Base-by-base conservation (phyloP, 1,139 yeast genomes). In the Martiniozyma asiatica region DNA sequence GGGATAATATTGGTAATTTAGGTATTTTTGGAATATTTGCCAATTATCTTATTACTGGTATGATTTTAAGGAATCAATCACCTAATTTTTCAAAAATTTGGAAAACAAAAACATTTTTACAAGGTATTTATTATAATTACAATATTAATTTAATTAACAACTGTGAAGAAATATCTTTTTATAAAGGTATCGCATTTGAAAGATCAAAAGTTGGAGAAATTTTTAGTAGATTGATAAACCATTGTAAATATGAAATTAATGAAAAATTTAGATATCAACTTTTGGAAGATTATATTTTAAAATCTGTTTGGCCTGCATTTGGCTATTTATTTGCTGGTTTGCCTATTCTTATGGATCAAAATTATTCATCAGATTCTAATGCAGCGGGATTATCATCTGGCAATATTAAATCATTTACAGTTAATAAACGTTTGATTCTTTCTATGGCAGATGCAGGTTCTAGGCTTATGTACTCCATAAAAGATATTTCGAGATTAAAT, bases 361-460 rank as follows among this genome's bases (percentile, higher is more conserved):
- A n/a, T 12, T 29, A 25, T 6, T 12, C 20, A 8, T 13, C 22
- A 21, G 35, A 36, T 40, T 51, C 53, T 33, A 66, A 59, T 42
- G 24, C 27, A 5, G 24, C 23, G 13, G 34, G 38, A 6, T 22
- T 34, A n/a, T 37, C 41, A 6, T 56, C 65, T 30, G 65, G 65
- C 36, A 76, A 74, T 45, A 84, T 87, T 85, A 76, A 84, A 45
- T 87, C 81, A 44, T 87, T 85, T 44, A 79, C 85, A 44, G 85
- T 85, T 35, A 87, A 85, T 59, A 87, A 87, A 58, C 67, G 96
- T 46, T 66, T 87, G 42, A 76, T 87, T 81, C 65, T 87, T 44
- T 78, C 92, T 5, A 65, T 87, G 50, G 95, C 96, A 1, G 97
- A 87, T 58, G 95, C 97, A 0, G 96, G 96, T 6, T 81, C 94